Conservation (phyloP, 2,329 filamentous ascomycete species). For the Cladophialophora bantiana region DNA sequence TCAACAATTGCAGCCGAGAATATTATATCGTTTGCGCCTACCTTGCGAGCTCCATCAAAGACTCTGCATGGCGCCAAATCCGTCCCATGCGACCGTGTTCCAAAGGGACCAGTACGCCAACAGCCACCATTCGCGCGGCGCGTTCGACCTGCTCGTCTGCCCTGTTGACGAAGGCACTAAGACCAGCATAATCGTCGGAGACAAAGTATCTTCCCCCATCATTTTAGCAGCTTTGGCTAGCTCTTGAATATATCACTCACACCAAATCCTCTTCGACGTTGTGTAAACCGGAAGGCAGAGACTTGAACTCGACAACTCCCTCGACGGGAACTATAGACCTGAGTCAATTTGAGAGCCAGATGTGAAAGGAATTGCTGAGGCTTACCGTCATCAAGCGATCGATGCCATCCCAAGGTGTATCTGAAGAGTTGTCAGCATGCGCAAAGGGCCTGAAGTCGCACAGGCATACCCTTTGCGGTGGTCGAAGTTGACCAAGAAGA, state of each 20-base stretch:
- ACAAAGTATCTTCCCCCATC: conserved; percentile 78
- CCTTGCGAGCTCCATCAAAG: conserved; percentile 75
- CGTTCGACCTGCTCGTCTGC: conserved; percentile 79
- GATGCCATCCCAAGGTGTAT: conserved; percentile 88
- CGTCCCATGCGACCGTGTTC: conserved; percentile 85
- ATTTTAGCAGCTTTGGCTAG: conserved; percentile 4
- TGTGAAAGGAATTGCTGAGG: background rate
- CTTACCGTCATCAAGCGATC: conserved; percentile 67
- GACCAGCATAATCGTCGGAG: conserved; percentile 80
- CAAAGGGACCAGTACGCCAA: conserved; percentile 85
- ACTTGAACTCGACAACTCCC: conserved; percentile 93
- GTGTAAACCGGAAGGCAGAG: conserved; percentile 89
- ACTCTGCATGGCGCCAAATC: conserved; percentile 85
- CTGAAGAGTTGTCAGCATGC: conserved; percentile 48
- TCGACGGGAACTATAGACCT: conserved; percentile 66
- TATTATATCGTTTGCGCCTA: conserved; percentile 46
- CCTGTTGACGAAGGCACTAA: conserved; percentile 89
- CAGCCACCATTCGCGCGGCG: conserved; percentile 90
- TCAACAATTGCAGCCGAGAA: conserved; percentile 35
- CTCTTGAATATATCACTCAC: conserved; percentile 44
- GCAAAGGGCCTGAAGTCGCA: conserved; percentile 14
- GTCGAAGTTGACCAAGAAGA: conserved; percentile 91
- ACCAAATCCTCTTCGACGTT: conserved; percentile 83
- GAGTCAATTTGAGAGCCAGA: conserved; percentile 24
- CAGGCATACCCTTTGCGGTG: conserved; percentile 79